Evolutionary conservation across 2,329 filamentous ascomycete species (phyloP).

Genomic region (Fusarium oligoseptatum): DNA sequence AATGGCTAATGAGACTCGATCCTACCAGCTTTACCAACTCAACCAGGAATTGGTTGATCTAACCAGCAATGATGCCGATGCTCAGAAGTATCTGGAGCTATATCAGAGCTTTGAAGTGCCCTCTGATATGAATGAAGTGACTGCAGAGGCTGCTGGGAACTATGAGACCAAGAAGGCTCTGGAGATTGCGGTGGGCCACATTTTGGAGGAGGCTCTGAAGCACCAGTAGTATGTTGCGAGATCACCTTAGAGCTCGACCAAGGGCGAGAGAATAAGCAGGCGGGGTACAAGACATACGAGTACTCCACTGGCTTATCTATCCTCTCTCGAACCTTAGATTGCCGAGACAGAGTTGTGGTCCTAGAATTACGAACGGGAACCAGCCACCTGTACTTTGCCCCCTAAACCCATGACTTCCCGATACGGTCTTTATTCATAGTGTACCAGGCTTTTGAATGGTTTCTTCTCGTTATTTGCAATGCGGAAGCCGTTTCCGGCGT

Average conservation of each 20-base stretch:
- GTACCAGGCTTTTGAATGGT: rapidly evolving
- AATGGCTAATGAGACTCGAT: neutral
- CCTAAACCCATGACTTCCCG: neutral
- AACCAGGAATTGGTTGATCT: neutral
- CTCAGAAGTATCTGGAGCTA: neutral
- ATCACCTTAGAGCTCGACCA: neutral
- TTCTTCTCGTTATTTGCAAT: rapidly evolving
- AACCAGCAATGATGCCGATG: neutral
- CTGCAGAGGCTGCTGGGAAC: neutral
- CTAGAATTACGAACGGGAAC: neutral
- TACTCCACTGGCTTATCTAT: neutral
- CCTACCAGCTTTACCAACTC: neutral
- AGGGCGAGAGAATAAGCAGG: neutral
- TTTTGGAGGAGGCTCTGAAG: neutral
- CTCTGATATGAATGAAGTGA: neutral
- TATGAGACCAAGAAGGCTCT: neutral
- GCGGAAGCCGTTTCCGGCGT: neutral
- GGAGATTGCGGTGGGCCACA: neutral
- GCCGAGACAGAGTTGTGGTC: neutral
- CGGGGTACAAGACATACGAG: neutral
- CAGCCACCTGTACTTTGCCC: neutral
- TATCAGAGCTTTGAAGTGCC: neutral
- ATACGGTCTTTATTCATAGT: neutral
- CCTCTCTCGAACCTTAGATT: neutral
- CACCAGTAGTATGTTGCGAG: neutral